phyloP scores from a whole-genome alignment of 179 eudicot species.

The Carnegiea gigantea region DNA sequence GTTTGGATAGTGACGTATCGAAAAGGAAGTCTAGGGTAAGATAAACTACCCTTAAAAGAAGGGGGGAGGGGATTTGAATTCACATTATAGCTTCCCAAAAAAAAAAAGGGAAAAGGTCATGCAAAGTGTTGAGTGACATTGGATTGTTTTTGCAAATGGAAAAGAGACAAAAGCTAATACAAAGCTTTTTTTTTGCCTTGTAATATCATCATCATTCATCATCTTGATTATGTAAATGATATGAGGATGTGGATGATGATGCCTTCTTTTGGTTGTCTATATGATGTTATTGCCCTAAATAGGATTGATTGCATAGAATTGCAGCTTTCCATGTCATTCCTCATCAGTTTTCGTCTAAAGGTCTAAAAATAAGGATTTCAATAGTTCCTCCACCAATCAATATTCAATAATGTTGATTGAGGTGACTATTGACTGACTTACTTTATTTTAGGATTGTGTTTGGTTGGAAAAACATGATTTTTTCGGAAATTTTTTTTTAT shows the following conservation, averaged over 20 bases:
- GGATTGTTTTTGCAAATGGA: neutral
- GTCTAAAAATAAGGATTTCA: neutral
- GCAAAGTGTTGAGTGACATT: neutral
- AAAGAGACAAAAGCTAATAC: conserved; percentile 16
- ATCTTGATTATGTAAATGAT: neutral
- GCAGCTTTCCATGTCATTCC: conserved; percentile 2
- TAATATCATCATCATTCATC: neutral
- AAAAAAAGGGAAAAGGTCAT: neutral
- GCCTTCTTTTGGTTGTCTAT: neutral
- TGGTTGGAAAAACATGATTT: no score
- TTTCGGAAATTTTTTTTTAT: no score
- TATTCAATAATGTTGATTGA: neutral
- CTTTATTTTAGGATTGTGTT: neutral
- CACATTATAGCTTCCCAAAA: neutral
- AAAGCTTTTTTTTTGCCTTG: neutral
- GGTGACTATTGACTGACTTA: neutral
- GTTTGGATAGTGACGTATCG: neutral
- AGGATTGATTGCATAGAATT: conserved; percentile 10
- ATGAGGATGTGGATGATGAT: neutral
- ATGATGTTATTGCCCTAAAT: conserved; percentile 18
- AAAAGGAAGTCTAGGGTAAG: neutral
- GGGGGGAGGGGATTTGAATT: neutral
- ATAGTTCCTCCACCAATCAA: neutral
- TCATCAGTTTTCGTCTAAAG: neutral
- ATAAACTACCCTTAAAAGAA: neutral